These are phyloP conservation scores for Talaromyces albobiverticillius DNA, from an alignment of 2,329 filamentous ascomycete species.

Conservation along the genomic window DNA sequence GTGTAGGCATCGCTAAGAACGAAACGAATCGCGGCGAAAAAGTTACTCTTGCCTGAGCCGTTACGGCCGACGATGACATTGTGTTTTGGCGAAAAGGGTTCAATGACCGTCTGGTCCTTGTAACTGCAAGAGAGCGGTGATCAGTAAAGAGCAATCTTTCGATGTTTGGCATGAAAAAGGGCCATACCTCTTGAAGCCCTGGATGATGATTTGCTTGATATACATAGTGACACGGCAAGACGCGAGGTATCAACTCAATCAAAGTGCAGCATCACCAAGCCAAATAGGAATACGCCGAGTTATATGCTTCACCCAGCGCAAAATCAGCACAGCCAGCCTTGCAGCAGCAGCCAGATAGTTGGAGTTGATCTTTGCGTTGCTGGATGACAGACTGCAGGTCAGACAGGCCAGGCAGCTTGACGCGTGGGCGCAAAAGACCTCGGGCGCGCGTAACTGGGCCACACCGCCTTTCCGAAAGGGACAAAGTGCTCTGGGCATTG, in stretches of 20 bases:
- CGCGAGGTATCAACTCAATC: constrained; percentile 11
- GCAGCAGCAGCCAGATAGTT: background rate
- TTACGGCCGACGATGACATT: constrained; percentile 99
- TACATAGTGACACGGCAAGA: constrained; percentile 63
- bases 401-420: background rate
- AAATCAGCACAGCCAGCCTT: background rate
- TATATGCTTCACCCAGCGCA: background rate
- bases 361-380: background rate
- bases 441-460: background rate
- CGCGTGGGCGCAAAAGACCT: constrained; percentile 1
- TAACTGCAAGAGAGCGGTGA: constrained; percentile 59
- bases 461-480: constrained; percentile 12
- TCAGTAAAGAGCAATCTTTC: background rate
- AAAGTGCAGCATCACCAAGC: constrained; percentile 1
- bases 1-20: constrained; percentile 97
- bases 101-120: constrained; percentile 98
- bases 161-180: background rate
- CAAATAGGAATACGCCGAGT: background rate
- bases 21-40: constrained; percentile 98
- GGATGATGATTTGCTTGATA: constrained; percentile 99
- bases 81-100: constrained; percentile 94
- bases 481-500: constrained; percentile 3
- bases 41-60: constrained; percentile 98
- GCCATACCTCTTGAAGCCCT: constrained; percentile 95
- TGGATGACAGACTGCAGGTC: background rate